A percentile compares a stretch with the other conserved stretches of the same genome.
Evolutionary conservation across 1,284 basidiomycete genomes (phyloP).

Genomic region (Rhodotorula sp.): DNA sequence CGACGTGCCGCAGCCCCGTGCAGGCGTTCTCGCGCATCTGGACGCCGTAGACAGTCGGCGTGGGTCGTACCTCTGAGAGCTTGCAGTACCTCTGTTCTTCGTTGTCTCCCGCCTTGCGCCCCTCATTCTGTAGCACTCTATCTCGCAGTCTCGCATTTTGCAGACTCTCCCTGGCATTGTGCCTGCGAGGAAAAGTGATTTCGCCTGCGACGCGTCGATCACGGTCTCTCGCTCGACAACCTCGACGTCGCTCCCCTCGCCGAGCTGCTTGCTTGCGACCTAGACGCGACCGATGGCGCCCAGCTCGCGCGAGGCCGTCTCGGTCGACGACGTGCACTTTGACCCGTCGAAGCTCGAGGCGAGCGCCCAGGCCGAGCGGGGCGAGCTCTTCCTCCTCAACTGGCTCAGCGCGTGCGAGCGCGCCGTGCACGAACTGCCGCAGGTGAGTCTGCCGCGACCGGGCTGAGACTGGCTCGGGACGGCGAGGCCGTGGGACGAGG

Average conservation of each 20-base stretch:
- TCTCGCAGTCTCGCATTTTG: too few species aligned
- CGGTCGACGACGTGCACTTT: constrained; percentile 12
- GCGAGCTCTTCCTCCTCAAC: constrained; percentile 27
- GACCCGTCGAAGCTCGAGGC: constrained; percentile 8
- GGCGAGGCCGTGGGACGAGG: not conserved
- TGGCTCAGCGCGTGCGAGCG: constrained; percentile 34
- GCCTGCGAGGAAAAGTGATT: too few species aligned
- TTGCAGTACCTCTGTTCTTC: too few species aligned
- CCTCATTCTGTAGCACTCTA: too few species aligned
- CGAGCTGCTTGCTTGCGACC: too few species aligned
- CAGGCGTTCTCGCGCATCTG: constrained; percentile 32
- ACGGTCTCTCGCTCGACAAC: not conserved
- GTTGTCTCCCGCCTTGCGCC: too few species aligned
- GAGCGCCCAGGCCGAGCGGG: constrained; percentile 1
- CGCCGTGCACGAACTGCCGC: constrained; percentile 5
- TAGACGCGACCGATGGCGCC: not conserved
- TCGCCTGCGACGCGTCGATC: too few species aligned
- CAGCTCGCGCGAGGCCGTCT: not conserved
- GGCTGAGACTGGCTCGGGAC: too few species aligned
- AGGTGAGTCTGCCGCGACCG: constrained; percentile 8
- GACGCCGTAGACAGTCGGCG: not conserved
- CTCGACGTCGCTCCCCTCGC: too few species aligned
- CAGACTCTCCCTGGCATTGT: too few species aligned
- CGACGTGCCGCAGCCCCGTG: constrained; percentile 31
- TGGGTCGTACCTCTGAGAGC: not conserved